These are phyloP conservation scores for Diospyros kaki DNA, from an alignment of 148 eudicot genomes.

Conservation along the genomic window DNA sequence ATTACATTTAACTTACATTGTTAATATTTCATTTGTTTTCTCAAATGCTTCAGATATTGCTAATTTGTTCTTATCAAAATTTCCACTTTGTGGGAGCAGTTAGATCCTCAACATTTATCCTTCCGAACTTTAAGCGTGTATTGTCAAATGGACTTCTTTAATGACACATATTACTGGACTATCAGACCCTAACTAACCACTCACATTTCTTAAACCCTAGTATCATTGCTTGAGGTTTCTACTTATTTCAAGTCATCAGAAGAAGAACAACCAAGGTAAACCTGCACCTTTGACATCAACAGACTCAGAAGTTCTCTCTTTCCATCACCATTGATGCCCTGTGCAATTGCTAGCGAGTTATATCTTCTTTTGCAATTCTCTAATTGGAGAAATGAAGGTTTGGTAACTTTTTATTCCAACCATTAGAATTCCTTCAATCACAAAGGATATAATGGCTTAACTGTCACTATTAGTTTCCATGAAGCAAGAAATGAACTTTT, in stretches of 20 bases:
- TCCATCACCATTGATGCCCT: no score
- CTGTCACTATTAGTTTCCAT: conserved; percentile 10
- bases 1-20: not conserved
- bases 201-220: no score
- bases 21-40: not conserved
- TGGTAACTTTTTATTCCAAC: not conserved
- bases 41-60: not conserved
- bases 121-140: not conserved
- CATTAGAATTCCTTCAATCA: not conserved
- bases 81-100: not conserved
- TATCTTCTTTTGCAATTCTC: not conserved
- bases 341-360: not conserved
- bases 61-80: not conserved
- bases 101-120: not conserved
- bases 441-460: not conserved
- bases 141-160: no score
- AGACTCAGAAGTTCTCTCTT: no score
- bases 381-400: conserved; percentile 3
- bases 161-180: no score
- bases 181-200: no score
- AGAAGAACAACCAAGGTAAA: no score
- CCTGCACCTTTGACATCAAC: no score
- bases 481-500: not conserved
- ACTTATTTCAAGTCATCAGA: no score
- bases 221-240: no score